A percentile compares a stretch with the other conserved stretches of the same genome.
Evolutionary conservation across 2,329 filamentous ascomycete species (phyloP).

Genomic region (Cordyceps tenuipes): DNA sequence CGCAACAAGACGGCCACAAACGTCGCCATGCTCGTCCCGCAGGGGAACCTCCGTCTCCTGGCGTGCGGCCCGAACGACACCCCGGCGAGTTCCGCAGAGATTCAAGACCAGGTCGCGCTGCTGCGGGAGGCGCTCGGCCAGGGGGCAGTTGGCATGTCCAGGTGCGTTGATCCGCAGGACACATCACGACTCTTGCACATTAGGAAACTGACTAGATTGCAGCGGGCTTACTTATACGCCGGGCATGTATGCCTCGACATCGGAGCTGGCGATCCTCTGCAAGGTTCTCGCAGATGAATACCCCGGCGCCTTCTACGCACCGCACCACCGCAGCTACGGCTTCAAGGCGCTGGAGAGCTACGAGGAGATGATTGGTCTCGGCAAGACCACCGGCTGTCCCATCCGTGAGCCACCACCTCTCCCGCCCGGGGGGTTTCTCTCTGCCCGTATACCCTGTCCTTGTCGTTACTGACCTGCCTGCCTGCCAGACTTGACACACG

Average conservation of each 20-base stretch:
- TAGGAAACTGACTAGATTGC: too few species aligned
- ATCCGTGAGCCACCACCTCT: slow-evolving; percentile 17
- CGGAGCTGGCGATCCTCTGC: slow-evolving; percentile 18
- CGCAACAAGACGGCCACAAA: slow-evolving; percentile 18
- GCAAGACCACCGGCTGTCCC: slow-evolving; percentile 18
- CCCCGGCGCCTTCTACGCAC: slow-evolving; percentile 18
- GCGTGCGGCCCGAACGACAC: slow-evolving; percentile 19
- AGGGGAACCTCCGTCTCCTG: slow-evolving; percentile 18
- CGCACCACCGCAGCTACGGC: slow-evolving; percentile 20
- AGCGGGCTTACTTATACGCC: slow-evolving; percentile 20
- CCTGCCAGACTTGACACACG: slow-evolving; percentile 19
- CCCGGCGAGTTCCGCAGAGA: slow-evolving; percentile 13
- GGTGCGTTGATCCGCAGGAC: slow-evolving; percentile 6
- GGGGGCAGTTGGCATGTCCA: slow-evolving; percentile 19
- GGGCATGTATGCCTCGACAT: slow-evolving; percentile 21
- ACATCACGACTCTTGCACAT: too few species aligned
- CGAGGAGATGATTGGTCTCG: slow-evolving; percentile 18
- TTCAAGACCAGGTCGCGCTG: slow-evolving; percentile 16
- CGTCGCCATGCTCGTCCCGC: slow-evolving; percentile 19
- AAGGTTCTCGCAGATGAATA: slow-evolving; percentile 16
- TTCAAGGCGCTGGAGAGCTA: slow-evolving; percentile 18
- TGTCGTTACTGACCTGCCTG: background rate
- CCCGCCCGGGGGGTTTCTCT: too few species aligned
- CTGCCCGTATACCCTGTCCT: too few species aligned
- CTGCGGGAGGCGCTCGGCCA: slow-evolving; percentile 17